Evolutionary conservation across 306 rosid genomes (phyloP), one percentile per base, ranked within the genome.

Genomic region (Pterocarpus macrocarpus): DNA sequence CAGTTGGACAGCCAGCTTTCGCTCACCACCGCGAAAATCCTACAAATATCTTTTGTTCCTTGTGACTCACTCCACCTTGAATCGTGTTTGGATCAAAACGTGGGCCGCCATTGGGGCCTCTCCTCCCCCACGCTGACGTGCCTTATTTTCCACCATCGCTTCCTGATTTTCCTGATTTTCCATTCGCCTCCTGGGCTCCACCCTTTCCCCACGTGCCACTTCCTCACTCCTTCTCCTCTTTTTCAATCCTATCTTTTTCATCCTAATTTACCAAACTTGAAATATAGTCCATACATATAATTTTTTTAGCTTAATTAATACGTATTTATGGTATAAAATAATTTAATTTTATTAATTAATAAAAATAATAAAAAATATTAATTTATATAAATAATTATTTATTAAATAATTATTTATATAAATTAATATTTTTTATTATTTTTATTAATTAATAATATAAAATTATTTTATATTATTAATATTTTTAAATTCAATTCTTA

Each of bases 1-100:
- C 61, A 55, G 61, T 55, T 5, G 61, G 36, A 34, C 33, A 14
- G 47, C 10, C 15, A 59, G 41, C 75, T 62, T 85, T 76, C 22
- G 14, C 36, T 79, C 71, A 55, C 84, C 77, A 41, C 91, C 89
- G 82, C 81, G 80, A 81, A 87, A 86, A 61, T 39, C 64, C n/a
- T 5, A 43, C 62, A 89, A 89, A 88, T 88, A 90, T 90, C 90
- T 82, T 63, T 10, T 14, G 71, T 33, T 17, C 9, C 49, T 2
- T 17, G 61, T 55, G 61, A n/a, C 8, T 55, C 61, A 55, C 61
- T 3, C n/a, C n/a, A 44, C 7, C 73, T 10, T 55, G 1, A 1
- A 5, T 53, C 6, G 30, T 4, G 2, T 2, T 14, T 55, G 61
- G 28, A 55, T 55, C 61, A 55, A 66, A 77, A 66, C 75, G 81